Evolutionary conservation across 805 yeast species (phyloP), one percentile per base, ranked within the genome.

Genomic region (Candida jianshihensis): DNA sequence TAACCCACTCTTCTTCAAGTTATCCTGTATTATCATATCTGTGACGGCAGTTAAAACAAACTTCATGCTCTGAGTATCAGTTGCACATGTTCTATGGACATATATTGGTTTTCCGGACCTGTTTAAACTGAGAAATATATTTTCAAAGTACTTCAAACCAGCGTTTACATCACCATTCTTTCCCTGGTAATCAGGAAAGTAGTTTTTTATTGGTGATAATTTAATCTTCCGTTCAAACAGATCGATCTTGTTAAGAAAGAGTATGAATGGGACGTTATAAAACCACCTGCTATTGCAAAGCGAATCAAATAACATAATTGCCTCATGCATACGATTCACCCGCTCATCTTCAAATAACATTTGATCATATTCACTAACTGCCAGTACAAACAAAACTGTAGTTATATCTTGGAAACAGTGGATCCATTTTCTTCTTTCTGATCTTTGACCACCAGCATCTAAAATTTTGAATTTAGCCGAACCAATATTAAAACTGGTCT

Each of bases 371-470:
- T 92, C 98, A 33, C 87, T 77, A 19, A 87, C 78, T 0, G 97
- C 96, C 15, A 84, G 71, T 7, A 90, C 96, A 58, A 87, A 92
- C 26, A 90, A 58, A 1, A 94, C 81, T 4, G 94, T 84, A 1
- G 95, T 82, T 34, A 90, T 84, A 43, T 83, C 86, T 52, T 89
- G 92, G 60, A 89, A 89, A 53, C 95, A 86, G 54, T 88, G 96
- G 43, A 89, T 84, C 97, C 97, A 89, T 57, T 89, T 89, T 48
- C 81, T 77, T 42, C 97, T 70, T 57, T 89, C 97, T 16, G 86
- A 76, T 42, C 96, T 64, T 61, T 89, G 97, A 2, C 98, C 98
- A 36, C 98, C 98, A 4, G 96, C 97, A 66, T 92, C 98, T 30
- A 88, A 63, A 29, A 92, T 85, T 51, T 77, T 78, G 56, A 89